Conservation (phyloP, 2,329 filamentous ascomycete species). For the Stachybotrys elegans region DNA sequence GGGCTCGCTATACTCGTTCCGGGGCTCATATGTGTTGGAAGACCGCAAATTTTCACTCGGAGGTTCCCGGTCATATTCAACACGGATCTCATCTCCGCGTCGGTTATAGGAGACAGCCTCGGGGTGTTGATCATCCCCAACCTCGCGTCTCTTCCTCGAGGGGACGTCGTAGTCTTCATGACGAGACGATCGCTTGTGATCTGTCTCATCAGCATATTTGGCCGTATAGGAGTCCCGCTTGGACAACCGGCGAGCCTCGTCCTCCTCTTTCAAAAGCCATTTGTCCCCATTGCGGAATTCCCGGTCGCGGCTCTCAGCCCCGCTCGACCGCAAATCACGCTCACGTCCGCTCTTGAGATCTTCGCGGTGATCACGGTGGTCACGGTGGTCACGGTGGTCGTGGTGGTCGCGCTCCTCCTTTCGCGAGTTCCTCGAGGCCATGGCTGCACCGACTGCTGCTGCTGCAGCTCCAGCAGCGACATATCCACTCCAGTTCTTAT, state of each 20-base stretch:
- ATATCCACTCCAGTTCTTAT: slow-evolving; percentile 34
- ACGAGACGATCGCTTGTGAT: slow-evolving; percentile 23
- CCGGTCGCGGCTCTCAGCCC: slow-evolving; percentile 9
- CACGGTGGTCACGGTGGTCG: no score
- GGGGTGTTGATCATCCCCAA: slow-evolving; percentile 15
- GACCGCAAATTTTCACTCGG: slow-evolving; percentile 17
- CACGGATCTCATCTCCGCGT: slow-evolving; percentile 20
- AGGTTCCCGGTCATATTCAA: slow-evolving; percentile 23
- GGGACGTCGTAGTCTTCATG: slow-evolving; percentile 25
- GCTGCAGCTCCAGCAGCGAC: slow-evolving; percentile 45
- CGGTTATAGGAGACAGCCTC: slow-evolving; percentile 16
- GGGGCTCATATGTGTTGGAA: slow-evolving; percentile 15
- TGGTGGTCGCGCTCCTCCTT: slow-evolving; percentile 11
- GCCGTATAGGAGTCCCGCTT: slow-evolving; percentile 23
- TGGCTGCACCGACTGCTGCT: slow-evolving; percentile 37
- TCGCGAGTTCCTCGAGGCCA: slow-evolving; percentile 19
- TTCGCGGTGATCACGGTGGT: no score
- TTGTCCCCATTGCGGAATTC: slow-evolving; percentile 14
- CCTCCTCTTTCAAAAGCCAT: slow-evolving; percentile 14
- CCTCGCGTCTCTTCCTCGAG: slow-evolving; percentile 22
- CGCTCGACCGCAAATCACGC: slow-evolving; percentile 10
- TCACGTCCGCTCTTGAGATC: slow-evolving; percentile 16
- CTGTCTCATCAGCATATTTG: slow-evolving; percentile 22
- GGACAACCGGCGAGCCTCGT: slow-evolving; percentile 22
- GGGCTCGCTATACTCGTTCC: slow-evolving; percentile 20